Conservation (phyloP, 768 basidiomycete species). For the Kwoniella newhampshirensis region DNA sequence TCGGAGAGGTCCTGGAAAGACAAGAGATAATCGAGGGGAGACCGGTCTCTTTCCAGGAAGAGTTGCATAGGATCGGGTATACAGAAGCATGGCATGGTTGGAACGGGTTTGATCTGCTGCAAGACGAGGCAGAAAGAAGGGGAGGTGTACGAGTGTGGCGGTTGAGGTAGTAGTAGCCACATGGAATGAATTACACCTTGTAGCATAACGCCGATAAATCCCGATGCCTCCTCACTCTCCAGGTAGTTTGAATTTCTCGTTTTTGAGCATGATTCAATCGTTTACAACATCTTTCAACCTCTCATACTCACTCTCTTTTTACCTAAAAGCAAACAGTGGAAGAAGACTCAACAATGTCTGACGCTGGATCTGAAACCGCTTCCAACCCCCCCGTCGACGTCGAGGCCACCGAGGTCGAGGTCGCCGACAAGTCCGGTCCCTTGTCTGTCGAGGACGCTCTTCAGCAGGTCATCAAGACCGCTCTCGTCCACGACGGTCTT, state of each 20-base stretch:
- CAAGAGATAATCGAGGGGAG: neutral
- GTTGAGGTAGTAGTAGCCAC: constrained; percentile 12
- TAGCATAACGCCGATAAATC: constrained; percentile 30
- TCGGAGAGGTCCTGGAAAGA: constrained; percentile 67
- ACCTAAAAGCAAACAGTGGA: constrained; percentile 40
- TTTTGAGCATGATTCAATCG: neutral
- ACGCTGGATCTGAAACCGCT: constrained; percentile 54
- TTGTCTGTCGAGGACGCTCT: constrained; percentile 81
- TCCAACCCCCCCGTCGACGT: constrained; percentile 53
- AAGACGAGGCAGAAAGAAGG: constrained; percentile 69
- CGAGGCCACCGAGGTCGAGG: constrained; percentile 75
- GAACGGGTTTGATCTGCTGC: constrained; percentile 60
- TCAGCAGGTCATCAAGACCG: constrained; percentile 98
- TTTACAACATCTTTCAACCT: constrained; percentile 3
- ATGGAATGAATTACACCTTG: neutral
- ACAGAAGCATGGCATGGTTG: constrained; percentile 64
- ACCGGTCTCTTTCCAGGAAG: constrained; percentile 50
- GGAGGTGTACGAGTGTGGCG: constrained; percentile 73
- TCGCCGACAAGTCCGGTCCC: constrained; percentile 85
- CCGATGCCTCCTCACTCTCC: constrained; percentile 18
- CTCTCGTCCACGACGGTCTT: constrained; percentile 96
- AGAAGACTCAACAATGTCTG: constrained; percentile 54
- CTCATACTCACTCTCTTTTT: constrained; percentile 6
- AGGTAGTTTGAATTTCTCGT: too few relatives aligned
- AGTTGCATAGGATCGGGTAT: constrained; percentile 65